Evolutionary conservation across 140 eudicot species (phyloP).

Genomic region (Flaveria floridana): DNA sequence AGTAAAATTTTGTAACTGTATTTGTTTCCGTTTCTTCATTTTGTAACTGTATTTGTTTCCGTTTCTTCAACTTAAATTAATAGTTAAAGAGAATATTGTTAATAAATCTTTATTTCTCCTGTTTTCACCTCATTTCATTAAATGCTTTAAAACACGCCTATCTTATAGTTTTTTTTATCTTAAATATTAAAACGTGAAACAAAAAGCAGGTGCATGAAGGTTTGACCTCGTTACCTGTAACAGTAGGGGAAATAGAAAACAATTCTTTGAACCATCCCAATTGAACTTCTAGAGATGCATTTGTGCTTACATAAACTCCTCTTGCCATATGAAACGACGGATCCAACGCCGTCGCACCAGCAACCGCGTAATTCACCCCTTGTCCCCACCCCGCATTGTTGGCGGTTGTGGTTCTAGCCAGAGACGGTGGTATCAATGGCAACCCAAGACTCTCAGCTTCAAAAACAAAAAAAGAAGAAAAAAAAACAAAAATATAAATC

Average conservation of each 20-base stretch:
- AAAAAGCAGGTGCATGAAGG: no score
- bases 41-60: no score
- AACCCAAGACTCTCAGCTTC: conserved; percentile 23
- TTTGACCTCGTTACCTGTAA: not conserved
- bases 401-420: not conserved
- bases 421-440: conserved; percentile 9
- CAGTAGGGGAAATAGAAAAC: not conserved
- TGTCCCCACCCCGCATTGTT: not conserved
- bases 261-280: conserved; percentile 1
- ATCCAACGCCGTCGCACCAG: not conserved
- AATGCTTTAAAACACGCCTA: no score
- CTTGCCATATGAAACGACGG: not conserved
- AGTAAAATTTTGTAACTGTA: no score
- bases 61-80: no score
- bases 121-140: no score
- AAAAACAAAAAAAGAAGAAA: not conserved
- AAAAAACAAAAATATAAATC: not conserved
- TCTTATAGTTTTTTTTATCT: no score
- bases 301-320: not conserved
- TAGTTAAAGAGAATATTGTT: no score
- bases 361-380: conserved; percentile 14
- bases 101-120: no score
- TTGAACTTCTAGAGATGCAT: conserved; percentile 17
- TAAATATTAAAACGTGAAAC: no score
- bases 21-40: no score